A percentile compares a stretch with the other conserved stretches of the same genome.
Evolutionary conservation across 2,329 filamentous ascomycete genomes (phyloP).

Genomic region (Pyrenochaeta sp.): DNA sequence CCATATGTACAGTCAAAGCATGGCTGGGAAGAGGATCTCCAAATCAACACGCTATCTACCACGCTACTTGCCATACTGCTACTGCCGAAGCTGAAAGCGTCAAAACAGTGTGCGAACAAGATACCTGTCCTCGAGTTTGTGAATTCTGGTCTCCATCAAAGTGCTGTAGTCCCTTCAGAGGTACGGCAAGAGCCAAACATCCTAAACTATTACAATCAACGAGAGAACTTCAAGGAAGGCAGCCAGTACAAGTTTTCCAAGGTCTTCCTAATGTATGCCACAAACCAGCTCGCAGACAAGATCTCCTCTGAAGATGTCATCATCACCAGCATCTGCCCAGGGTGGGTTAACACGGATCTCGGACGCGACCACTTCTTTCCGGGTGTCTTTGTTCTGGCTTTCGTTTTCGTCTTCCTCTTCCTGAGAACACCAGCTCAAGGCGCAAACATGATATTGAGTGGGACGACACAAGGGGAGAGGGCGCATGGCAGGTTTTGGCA

Average conservation of each 20-base stretch:
- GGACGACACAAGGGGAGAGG: slow-evolving; percentile 42
- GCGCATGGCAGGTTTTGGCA: slow-evolving; percentile 49
- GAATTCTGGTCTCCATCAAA: slow-evolving; percentile 42
- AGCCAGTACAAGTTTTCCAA: slow-evolving; percentile 45
- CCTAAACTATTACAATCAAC: slow-evolving; percentile 41
- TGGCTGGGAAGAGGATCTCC: slow-evolving; percentile 58
- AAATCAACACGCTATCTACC: slow-evolving; percentile 68
- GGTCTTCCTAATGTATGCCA: slow-evolving; percentile 47
- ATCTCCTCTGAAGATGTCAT: slow-evolving; percentile 41
- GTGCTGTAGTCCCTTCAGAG: slow-evolving; percentile 31
- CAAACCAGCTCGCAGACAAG: slow-evolving; percentile 36
- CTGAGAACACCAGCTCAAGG: slow-evolving; percentile 40
- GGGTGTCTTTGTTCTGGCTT: slow-evolving; percentile 31
- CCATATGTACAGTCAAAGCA: slow-evolving; percentile 34
- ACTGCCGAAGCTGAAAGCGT: slow-evolving; percentile 47
- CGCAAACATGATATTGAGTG: slow-evolving; percentile 44
- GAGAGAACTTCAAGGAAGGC: slow-evolving; percentile 33
- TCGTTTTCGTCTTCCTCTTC: slow-evolving; percentile 29
- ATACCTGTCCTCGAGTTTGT: slow-evolving; percentile 44
- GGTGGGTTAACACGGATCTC: slow-evolving; percentile 39
- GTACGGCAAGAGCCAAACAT: slow-evolving; percentile 31
- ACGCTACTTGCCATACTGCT: slow-evolving; percentile 63
- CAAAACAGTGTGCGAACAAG: slow-evolving; percentile 28
- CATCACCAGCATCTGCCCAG: slow-evolving; percentile 49
- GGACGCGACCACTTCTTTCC: slow-evolving; percentile 42